Conservation (phyloP, 192 early-diverging fungal genomes). For the Coemansia sp. region DNA sequence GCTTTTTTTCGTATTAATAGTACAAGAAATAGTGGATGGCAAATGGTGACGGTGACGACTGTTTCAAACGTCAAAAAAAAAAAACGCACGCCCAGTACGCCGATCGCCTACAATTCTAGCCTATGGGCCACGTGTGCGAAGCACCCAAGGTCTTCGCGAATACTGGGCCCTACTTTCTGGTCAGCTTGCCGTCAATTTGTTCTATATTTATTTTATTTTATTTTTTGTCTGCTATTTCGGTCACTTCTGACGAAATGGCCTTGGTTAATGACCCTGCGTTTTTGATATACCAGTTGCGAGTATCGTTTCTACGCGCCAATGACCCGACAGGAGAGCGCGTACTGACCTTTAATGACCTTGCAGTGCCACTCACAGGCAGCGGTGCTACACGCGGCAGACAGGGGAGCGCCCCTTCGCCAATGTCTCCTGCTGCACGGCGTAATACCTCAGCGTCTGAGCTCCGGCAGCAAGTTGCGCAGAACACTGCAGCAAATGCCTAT, state of each 20-base stretch:
- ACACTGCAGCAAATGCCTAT: conserved; percentile 51
- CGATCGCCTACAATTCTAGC: neutral
- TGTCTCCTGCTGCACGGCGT: conserved; percentile 35
- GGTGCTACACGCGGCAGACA: conserved; percentile 14
- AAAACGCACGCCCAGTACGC: neutral
- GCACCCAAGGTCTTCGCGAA: neutral
- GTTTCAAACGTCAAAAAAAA: neutral
- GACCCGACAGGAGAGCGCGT: conserved; percentile 75
- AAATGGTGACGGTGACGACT: neutral
- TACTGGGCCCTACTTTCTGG: neutral
- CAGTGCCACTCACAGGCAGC: conserved; percentile 15
- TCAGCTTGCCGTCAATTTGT: neutral
- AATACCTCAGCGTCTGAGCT: conserved; percentile 50
- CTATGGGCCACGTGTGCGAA: neutral
- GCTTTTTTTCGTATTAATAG: conserved; percentile 8
- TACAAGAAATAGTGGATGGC: neutral
- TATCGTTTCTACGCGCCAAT: conserved; percentile 73
- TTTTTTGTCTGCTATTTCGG: neutral
- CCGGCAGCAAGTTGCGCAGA: conserved; percentile 46
- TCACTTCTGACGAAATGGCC: conserved; percentile 59
- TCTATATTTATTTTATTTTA: neutral
- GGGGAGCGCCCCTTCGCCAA: conserved; percentile 30
- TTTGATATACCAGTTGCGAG: conserved; percentile 76
- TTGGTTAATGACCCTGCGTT: conserved; percentile 71
- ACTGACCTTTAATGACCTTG: conserved; percentile 64